A percentile compares a stretch with the other conserved stretches of the same genome.
These are phyloP conservation scores for Russula olivacea DNA, from an alignment of 768 basidiomycete species.

Conservation along the genomic window DNA sequence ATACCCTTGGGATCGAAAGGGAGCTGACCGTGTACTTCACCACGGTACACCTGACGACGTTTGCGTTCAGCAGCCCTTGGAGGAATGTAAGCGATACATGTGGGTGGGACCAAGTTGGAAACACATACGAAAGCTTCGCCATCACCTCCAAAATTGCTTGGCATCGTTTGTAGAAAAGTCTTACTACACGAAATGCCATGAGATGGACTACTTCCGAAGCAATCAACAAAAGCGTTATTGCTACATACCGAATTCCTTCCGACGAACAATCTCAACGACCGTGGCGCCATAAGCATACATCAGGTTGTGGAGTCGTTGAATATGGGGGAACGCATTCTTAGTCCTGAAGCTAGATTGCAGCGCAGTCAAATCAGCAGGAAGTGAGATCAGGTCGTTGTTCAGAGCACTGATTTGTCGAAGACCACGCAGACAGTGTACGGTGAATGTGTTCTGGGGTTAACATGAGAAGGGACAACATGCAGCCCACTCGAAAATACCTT, in stretches of 20 bases:
- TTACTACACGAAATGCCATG: conserved; percentile 38
- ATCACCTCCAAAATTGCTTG: conserved; percentile 79
- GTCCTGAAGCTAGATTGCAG: conserved; percentile 68
- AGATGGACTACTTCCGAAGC: background rate
- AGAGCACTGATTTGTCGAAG: conserved; percentile 73
- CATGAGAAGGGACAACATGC: background rate
- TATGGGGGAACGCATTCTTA: conserved; percentile 85
- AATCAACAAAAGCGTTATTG: background rate
- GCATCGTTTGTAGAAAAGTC: conserved; percentile 76
- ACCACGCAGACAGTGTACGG: conserved; percentile 55
- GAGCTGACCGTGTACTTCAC: conserved; percentile 77
- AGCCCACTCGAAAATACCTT: conserved; percentile 16
- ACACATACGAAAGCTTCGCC: conserved; percentile 75
- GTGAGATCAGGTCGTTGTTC: conserved; percentile 73
- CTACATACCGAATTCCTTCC: conserved; percentile 79
- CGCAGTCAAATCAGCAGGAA: conserved; percentile 57
- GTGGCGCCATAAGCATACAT: conserved; percentile 90
- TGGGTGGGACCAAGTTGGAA: background rate
- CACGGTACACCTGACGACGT: conserved; percentile 77
- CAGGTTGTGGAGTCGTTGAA: conserved; percentile 83
- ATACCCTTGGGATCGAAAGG: conserved; percentile 82
- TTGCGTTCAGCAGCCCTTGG: conserved; percentile 68
- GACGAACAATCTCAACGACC: conserved; percentile 81
- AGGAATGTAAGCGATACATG: conserved; percentile 10
- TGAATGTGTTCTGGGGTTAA: conserved; percentile 57